Percentiles rank a stretch among this genome's conserved stretches.
Conservation (phyloP, 2,329 filamentous ascomycete species). For the Diaporthe vexans region DNA sequence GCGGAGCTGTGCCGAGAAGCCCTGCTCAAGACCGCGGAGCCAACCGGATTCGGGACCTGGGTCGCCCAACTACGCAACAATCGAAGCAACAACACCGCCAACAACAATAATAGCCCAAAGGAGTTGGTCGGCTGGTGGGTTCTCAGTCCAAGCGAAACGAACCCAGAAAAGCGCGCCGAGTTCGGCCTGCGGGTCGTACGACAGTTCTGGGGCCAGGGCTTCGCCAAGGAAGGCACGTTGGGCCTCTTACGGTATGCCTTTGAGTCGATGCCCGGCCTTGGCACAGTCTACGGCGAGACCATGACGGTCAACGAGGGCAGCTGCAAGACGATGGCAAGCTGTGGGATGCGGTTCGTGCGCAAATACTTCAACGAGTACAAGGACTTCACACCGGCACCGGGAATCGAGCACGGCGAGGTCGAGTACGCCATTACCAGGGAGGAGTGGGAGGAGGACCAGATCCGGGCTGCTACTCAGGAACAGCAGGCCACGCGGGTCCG, state of each 20-base stretch:
- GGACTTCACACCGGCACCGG: slow-evolving; percentile 11
- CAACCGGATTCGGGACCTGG: slow-evolving; percentile 1
- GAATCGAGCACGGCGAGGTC: slow-evolving; percentile 6
- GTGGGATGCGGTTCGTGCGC: background rate
- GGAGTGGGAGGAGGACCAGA: background rate
- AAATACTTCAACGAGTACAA: slow-evolving; percentile 9
- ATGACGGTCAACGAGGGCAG: slow-evolving; percentile 6
- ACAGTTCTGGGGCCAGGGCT: slow-evolving; percentile 7
- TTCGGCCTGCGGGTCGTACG: slow-evolving; percentile 9
- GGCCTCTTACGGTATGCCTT: slow-evolving; percentile 5
- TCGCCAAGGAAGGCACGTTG: slow-evolving; percentile 12
- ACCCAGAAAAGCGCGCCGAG: background rate
- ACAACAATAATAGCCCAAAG: background rate
- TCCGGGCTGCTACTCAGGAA: background rate
- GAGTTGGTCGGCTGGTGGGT: slow-evolving; percentile 19
- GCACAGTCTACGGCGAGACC: slow-evolving; percentile 1
- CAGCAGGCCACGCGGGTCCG: background rate
- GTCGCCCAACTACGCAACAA: background rate
- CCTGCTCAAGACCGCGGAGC: slow-evolving; percentile 3
- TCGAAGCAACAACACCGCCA: background rate
- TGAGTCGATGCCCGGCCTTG: slow-evolving; percentile 1
- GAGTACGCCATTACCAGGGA: slow-evolving; percentile 4
- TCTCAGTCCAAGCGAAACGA: background rate
- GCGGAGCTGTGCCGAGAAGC: slow-evolving; percentile 3
- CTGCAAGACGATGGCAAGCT: slow-evolving; percentile 14